Evolutionary conservation across 2,329 filamentous ascomycete genomes (phyloP).

Genomic region (Cadophora malorum): DNA sequence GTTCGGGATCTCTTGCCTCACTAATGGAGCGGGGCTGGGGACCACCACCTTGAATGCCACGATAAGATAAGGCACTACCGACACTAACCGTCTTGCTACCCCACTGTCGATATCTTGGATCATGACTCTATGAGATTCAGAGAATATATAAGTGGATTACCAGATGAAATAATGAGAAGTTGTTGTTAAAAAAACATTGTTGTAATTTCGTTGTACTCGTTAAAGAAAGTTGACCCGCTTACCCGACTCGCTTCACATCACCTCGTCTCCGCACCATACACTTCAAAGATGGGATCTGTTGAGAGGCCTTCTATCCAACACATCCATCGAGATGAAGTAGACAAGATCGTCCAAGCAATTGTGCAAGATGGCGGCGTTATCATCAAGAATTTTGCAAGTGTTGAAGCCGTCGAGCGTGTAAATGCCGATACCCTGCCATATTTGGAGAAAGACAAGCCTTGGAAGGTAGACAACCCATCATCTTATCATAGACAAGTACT

Average conservation of each 20-base stretch:
- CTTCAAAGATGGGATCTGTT: slow-evolving; percentile 26
- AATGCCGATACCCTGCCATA: slow-evolving; percentile 35
- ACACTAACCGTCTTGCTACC: slow-evolving; percentile 13
- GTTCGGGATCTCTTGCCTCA: slow-evolving; percentile 26
- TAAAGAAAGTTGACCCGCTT: not conserved
- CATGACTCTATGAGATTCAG: not conserved
- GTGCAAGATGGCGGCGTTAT: slow-evolving; percentile 29
- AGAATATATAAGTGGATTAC: not conserved
- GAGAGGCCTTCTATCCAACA: slow-evolving; percentile 21
- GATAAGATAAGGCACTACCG: slow-evolving; percentile 21
- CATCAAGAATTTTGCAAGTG: slow-evolving; percentile 31
- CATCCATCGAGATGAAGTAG: slow-evolving; percentile 26
- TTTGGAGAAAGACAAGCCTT: slow-evolving; percentile 37
- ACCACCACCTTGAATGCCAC: not conserved
- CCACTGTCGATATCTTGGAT: slow-evolving; percentile 18
- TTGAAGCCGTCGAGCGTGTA: slow-evolving; percentile 29
- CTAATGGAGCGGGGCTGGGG: slow-evolving; percentile 11
- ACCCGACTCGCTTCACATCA: not conserved
- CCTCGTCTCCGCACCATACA: not conserved
- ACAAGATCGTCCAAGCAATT: slow-evolving; percentile 31
- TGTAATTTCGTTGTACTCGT: not conserved
- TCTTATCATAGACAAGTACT: not conserved
- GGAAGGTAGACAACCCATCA: slow-evolving; percentile 30
- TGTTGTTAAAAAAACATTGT: not conserved
- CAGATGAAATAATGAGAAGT: not conserved